Percentiles rank a stretch among this genome's conserved stretches.
Conservation (phyloP, 805 yeast species). For the Tetrapisispora nanseiensis region DNA sequence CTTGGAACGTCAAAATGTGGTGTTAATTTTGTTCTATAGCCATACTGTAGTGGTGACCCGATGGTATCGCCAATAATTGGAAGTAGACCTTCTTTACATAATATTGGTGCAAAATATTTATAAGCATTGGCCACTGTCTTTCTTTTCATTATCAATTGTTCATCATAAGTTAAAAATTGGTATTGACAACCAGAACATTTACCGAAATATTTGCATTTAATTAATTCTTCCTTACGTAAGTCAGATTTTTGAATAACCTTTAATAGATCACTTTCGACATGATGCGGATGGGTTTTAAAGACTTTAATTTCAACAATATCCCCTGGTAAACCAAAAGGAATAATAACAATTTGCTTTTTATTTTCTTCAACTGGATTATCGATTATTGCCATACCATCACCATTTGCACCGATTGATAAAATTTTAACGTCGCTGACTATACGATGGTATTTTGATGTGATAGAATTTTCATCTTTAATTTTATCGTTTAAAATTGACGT, state of each 20-base stretch:
- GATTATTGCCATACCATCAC: slow-evolving; percentile 76
- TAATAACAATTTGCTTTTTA: slow-evolving; percentile 52
- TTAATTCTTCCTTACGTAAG: slow-evolving; percentile 45
- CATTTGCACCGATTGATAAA: slow-evolving; percentile 56
- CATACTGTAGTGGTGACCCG: slow-evolving; percentile 65
- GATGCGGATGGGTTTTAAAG: slow-evolving; percentile 66
- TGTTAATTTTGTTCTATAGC: slow-evolving; percentile 85
- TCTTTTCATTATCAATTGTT: slow-evolving; percentile 65
- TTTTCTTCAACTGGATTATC: slow-evolving; percentile 43
- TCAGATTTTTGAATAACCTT: slow-evolving; percentile 37
- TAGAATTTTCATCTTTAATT: slow-evolving; percentile 21
- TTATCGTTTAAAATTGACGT: slow-evolving; percentile 51
- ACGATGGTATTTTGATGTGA: slow-evolving; percentile 46
- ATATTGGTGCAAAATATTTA: slow-evolving; percentile 57
- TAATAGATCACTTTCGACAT: slow-evolving; percentile 67
- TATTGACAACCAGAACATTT: slow-evolving; percentile 93
- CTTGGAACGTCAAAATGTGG: slow-evolving; percentile 88
- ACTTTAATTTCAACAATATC: slow-evolving; percentile 63
- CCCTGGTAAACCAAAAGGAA: slow-evolving; percentile 87
- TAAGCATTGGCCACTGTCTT: slow-evolving; percentile 75
- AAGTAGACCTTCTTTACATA: slow-evolving; percentile 34
- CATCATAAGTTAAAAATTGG: slow-evolving; percentile 63
- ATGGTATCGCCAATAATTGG: slow-evolving; percentile 60
- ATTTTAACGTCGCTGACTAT: slow-evolving; percentile 49
- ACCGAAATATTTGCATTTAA: slow-evolving; percentile 73